Percentiles rank a stretch among this genome's conserved stretches.
These are phyloP conservation scores for Pythium brachiatum DNA, from an alignment of 352 stramenopile species.

Conservation along the genomic window DNA sequence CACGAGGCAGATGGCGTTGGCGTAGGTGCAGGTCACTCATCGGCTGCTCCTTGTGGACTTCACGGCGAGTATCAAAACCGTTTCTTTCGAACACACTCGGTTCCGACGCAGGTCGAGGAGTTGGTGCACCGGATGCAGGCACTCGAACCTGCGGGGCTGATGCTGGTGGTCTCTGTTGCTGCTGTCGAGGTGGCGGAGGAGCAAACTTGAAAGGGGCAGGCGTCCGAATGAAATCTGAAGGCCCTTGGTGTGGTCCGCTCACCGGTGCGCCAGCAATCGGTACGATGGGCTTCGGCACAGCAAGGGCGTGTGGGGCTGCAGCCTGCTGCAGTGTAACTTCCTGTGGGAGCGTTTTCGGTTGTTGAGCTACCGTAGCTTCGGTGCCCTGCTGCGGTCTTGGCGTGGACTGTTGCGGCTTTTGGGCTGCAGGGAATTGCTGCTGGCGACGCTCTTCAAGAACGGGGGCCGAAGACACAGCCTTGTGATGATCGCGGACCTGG, in stretches of 20 bases:
- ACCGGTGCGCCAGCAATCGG: too few species aligned
- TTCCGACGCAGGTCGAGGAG: background rate
- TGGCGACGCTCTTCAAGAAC: background rate
- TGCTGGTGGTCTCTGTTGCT: background rate
- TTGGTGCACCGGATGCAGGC: background rate
- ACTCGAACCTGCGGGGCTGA: background rate
- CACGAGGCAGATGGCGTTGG: background rate
- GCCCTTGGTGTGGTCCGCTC: background rate
- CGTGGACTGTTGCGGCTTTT: background rate
- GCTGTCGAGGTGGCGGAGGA: background rate
- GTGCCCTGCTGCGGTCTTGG: too few species aligned
- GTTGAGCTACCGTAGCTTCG: background rate
- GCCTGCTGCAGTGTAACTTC: background rate
- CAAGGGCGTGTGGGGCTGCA: too few species aligned
- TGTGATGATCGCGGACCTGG: background rate
- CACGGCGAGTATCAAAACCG: background rate
- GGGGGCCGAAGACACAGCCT: background rate
- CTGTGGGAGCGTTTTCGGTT: too few species aligned
- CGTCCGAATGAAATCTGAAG: constrained; percentile 2
- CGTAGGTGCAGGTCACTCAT: background rate
- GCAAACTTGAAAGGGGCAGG: constrained; percentile 2
- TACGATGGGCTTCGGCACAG: too few species aligned
- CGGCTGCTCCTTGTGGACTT: background rate
- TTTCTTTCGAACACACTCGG: background rate
- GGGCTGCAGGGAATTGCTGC: background rate